Evolutionary conservation across 148 eudicot genomes (phyloP).

Genomic region (Nepenthes gracilis): DNA sequence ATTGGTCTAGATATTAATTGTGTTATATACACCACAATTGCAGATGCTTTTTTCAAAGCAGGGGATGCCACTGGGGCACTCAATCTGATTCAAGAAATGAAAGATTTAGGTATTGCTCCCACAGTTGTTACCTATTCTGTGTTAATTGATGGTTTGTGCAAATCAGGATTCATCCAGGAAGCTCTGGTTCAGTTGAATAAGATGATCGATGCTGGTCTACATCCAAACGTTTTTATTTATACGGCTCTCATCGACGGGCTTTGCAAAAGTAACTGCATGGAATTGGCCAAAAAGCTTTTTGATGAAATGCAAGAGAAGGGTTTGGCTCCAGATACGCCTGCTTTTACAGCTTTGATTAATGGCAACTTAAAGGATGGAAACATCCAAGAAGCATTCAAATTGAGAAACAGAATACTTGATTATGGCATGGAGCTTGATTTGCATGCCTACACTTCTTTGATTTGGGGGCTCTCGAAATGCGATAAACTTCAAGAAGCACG

Average conservation of each 20-base stretch:
- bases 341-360: constrained; percentile 72
- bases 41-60: constrained; percentile 59
- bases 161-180: constrained; percentile 55
- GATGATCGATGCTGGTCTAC: constrained; percentile 44
- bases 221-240: constrained; percentile 57
- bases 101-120: constrained; percentile 35
- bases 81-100: constrained; percentile 49
- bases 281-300: constrained; percentile 50
- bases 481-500: constrained; percentile 56
- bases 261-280: constrained; percentile 53
- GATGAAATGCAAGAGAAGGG: constrained; percentile 64
- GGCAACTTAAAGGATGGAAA: constrained; percentile 70
- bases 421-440: constrained; percentile 65
- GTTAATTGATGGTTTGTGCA: constrained; percentile 77
- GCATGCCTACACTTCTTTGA: constrained; percentile 59
- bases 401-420: constrained; percentile 34
- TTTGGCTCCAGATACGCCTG: constrained; percentile 53
- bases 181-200: constrained; percentile 41
- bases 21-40: constrained; percentile 50
- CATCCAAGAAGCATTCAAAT: constrained; percentile 50
- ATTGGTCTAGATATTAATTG: constrained; percentile 36
- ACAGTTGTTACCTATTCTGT: constrained; percentile 56
- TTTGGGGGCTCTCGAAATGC: constrained; percentile 48
- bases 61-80: constrained; percentile 50
- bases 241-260: constrained; percentile 72